Conservation (phyloP, 306 rosid genomes). For the Cicer chorassanicum region DNA sequence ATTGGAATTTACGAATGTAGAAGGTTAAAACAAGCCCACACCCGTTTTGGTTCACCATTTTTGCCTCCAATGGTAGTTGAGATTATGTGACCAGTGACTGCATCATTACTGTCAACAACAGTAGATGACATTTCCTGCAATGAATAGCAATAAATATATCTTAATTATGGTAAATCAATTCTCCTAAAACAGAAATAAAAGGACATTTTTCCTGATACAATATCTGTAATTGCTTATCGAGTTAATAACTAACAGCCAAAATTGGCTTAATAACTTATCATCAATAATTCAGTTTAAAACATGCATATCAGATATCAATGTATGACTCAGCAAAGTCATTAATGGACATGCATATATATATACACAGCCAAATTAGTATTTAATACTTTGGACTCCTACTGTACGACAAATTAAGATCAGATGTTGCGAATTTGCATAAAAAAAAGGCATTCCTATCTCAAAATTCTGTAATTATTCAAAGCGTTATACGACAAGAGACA, state of each 20-base stretch:
- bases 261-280: slow-evolving; percentile 20
- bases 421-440: background rate
- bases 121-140: slow-evolving; percentile 87
- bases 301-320: slow-evolving; percentile 16
- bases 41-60: slow-evolving; percentile 95
- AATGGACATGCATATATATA: slow-evolving; percentile 26
- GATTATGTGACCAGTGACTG: slow-evolving; percentile 87
- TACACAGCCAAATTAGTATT: slow-evolving; percentile 32
- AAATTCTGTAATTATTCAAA: slow-evolving; percentile 22
- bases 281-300: slow-evolving; percentile 32
- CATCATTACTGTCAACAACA: slow-evolving; percentile 73
- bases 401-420: slow-evolving; percentile 8
- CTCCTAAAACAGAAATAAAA: slow-evolving; percentile 33
- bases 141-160: slow-evolving; percentile 37
- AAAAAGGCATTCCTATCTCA: background rate
- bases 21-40: slow-evolving; percentile 45
- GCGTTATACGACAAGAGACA: background rate
- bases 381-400: slow-evolving; percentile 21
- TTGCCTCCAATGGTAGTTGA: slow-evolving; percentile 97
- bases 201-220: slow-evolving; percentile 26
- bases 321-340: slow-evolving; percentile 21
- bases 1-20: slow-evolving; percentile 1
- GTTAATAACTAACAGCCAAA: slow-evolving; percentile 17
- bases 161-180: slow-evolving; percentile 21
- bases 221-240: slow-evolving; percentile 9